Conservation (phyloP, 1,284 basidiomycete genomes). For the Schizophyllum commune region DNA sequence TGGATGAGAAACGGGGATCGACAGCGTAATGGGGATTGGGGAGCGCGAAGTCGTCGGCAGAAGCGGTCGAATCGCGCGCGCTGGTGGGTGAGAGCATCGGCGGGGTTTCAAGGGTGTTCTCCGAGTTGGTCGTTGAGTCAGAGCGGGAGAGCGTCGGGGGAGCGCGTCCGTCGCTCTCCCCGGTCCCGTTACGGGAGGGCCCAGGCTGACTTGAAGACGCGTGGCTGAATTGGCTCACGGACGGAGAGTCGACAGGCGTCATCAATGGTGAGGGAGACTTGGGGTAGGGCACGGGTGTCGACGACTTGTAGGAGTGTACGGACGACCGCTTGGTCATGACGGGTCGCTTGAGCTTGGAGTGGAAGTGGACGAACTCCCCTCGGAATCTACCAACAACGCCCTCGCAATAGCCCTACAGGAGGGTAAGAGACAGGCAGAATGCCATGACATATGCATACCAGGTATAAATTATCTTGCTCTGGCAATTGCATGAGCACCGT, state of each 20-base stretch:
- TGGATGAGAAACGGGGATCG: not conserved
- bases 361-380: slow-evolving; percentile 62
- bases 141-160: not conserved
- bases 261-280: not conserved
- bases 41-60: not conserved
- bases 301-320: not conserved
- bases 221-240: not conserved
- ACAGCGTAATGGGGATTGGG: not conserved
- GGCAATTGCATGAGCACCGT: slow-evolving; percentile 71
- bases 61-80: not conserved
- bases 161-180: not conserved
- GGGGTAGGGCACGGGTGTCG: not conserved
- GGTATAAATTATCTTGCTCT: slow-evolving; percentile 44
- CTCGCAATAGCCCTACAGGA: slow-evolving; percentile 72
- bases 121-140: not conserved
- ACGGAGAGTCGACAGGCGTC: not conserved
- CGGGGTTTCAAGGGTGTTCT: not conserved
- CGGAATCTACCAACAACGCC: slow-evolving; percentile 84
- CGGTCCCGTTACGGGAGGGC: not conserved
- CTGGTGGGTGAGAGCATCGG: not conserved
- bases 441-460: slow-evolving; percentile 32
- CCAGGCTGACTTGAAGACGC: not conserved
- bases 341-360: slow-evolving; percentile 72
- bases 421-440: slow-evolving; percentile 1
- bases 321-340: slow-evolving; percentile 54